Evolutionary conservation across 2,329 filamentous ascomycete species (phyloP), one percentile per base, ranked within the genome.

Genomic region (Amylocarpus encephaloides): DNA sequence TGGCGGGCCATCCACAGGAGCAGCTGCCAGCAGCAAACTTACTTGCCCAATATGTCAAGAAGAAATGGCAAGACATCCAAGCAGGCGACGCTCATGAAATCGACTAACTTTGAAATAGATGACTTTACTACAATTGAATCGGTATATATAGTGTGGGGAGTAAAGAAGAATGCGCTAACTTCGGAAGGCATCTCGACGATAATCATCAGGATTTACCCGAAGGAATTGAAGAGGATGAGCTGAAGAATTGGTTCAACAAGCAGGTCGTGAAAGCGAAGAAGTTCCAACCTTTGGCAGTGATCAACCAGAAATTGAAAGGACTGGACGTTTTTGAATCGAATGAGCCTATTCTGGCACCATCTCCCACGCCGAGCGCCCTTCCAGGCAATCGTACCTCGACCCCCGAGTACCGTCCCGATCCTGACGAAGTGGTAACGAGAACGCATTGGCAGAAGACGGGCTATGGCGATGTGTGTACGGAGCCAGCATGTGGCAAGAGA

Each of bases 1-100:
- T 70, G 73, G 75, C 54, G 74, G 74, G 36, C 70, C 73, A 61
- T 72, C 72, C 41, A 69, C 71, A 48, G 70, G 70, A 43, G 68
- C 68, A 15, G 77, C 80, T 46, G 72, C 80, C 49, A 80, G 78
- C 59, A 80, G 80, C 57, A 79, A 79, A 67, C 81, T 98, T 52
- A 82, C 92, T 49, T 98, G 93, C 68, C 93, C 93, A n/a, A 98
- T 98, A 66, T 98, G 93, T 70, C 90, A 84, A 61, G 94, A 97
- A 71, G 91, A 96, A 69, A 98, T 98, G 93, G 90, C 93, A 72
- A 57, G 55, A 52, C 34, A 38, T 32, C 43, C 43, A 26, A 26
- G 4, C 18, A 19, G 22, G 32, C 39, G 41, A 43, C 18, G 15
- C 34, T 46, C 9, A 16, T 35, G 19, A 48, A 42, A 38, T 42